Percentiles rank a stretch among this genome's conserved stretches.
Conservation (phyloP, 192 early-diverging fungal genomes). For the Kickxella alabastrina region DNA sequence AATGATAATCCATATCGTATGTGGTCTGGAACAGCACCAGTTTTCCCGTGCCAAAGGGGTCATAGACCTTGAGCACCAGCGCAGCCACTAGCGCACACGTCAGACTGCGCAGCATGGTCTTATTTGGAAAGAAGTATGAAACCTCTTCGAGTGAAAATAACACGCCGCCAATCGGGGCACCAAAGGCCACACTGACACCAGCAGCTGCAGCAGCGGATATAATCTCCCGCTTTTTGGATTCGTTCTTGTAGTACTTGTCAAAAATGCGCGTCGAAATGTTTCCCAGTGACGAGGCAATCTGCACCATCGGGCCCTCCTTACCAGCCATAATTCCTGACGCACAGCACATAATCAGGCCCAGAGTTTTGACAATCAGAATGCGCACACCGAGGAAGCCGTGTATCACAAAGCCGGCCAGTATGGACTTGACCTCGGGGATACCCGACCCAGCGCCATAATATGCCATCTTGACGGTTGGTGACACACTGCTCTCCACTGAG, state of each 20-base stretch:
- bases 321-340: constrained; percentile 85
- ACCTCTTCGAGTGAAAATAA: constrained; percentile 92
- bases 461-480: constrained; percentile 58
- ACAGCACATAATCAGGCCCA: constrained; percentile 81
- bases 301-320: constrained; percentile 93
- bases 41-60: constrained; percentile 55
- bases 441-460: constrained; percentile 93
- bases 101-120: constrained; percentile 63
- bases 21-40: constrained; percentile 60
- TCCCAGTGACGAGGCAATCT: constrained; percentile 85
- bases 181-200: constrained; percentile 93
- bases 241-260: constrained; percentile 88
- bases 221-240: constrained; percentile 91
- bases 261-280: constrained; percentile 84
- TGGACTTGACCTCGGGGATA: constrained; percentile 93
- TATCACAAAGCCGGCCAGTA: constrained; percentile 92
- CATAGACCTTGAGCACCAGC: constrained; percentile 54
- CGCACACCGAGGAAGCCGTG: constrained; percentile 84
- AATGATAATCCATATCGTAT: constrained; percentile 65
- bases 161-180: constrained; percentile 94
- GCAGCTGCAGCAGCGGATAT: constrained; percentile 89
- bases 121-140: constrained; percentile 72
- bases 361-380: constrained; percentile 85
- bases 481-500: constrained; percentile 45
- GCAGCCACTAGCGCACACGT: constrained; percentile 65